Evolutionary conservation across 73 alveolate genomes (phyloP).

Genomic region (Effrenium voratum): DNA sequence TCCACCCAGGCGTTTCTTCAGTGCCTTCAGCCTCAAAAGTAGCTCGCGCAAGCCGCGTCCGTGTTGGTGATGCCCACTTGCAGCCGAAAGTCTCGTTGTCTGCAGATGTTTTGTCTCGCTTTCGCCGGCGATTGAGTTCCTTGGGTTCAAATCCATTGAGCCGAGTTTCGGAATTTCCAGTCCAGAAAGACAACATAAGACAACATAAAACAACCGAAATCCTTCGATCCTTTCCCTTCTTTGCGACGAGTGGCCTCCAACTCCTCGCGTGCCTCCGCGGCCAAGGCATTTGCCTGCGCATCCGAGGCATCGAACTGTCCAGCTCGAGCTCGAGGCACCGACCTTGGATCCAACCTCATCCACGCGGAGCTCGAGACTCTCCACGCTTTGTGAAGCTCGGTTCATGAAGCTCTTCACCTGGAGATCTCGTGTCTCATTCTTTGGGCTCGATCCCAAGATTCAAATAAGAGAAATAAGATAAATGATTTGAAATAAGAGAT

Average conservation of each 20-base stretch:
- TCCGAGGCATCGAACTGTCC: neutral
- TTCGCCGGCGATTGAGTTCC: constrained; percentile 76
- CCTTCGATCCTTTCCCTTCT: neutral
- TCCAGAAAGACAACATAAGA: too few relatives aligned
- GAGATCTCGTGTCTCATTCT: too few relatives aligned
- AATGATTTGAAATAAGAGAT: too few relatives aligned
- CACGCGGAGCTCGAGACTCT: constrained; percentile 73
- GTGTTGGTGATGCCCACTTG: neutral
- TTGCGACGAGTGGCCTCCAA: constrained; percentile 30
- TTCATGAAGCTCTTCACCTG: constrained; percentile 82
- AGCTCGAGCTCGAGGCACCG: neutral
- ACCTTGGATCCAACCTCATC: constrained; percentile 77
- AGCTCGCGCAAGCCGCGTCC: too few relatives aligned
- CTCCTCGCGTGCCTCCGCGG: constrained; percentile 82
- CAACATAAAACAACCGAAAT: too few relatives aligned
- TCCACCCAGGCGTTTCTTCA: constrained; percentile 83
- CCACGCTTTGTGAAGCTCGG: constrained; percentile 87
- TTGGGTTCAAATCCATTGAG: neutral
- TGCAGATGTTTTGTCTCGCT: constrained; percentile 80
- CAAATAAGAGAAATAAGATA: too few relatives aligned
- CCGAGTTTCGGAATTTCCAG: neutral
- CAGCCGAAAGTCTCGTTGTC: constrained; percentile 38
- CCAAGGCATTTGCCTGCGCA: constrained; percentile 75
- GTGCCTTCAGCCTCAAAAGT: constrained; percentile 47
- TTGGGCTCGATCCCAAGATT: too few relatives aligned